Evolutionary conservation across 805 yeast species (phyloP).

Genomic region (Sugiyamaella americana): DNA sequence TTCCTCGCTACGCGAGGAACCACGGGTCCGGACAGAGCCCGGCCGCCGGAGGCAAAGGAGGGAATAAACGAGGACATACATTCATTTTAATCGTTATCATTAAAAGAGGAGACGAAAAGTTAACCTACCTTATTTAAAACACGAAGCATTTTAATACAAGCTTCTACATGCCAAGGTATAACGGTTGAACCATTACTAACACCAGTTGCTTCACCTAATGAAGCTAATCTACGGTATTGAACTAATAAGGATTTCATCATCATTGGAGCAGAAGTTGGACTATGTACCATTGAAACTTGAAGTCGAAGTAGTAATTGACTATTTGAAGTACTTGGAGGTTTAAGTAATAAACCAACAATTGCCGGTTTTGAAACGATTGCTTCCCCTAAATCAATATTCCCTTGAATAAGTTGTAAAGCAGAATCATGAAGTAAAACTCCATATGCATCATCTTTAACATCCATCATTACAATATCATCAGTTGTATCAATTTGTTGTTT

Average conservation of each 20-base stretch:
- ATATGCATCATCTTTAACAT: conserved; percentile 27
- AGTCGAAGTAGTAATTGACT: conserved; percentile 10
- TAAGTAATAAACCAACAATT: conserved; percentile 21
- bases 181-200: conserved; percentile 27
- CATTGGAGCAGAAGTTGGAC: conserved; percentile 21
- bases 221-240: conserved; percentile 35
- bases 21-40: no score
- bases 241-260: conserved; percentile 30
- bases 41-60: no score
- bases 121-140: conserved; percentile 3
- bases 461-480: conserved; percentile 25
- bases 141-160: conserved; percentile 27
- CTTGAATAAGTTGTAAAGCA: conserved; percentile 9
- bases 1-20: no score
- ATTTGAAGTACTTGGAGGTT: conserved; percentile 15
- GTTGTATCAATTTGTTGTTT: conserved; percentile 11
- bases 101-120: no score
- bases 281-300: conserved; percentile 24
- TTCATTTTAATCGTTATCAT: no score
- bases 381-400: conserved; percentile 3
- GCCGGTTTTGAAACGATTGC: conserved; percentile 9
- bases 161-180: conserved; percentile 37
- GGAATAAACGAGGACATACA: no score
- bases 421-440: conserved; percentile 25
- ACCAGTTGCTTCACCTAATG: conserved; percentile 32